Conservation (phyloP, 495 filamentous ascomycete species). For the Neurospora intermedia region DNA sequence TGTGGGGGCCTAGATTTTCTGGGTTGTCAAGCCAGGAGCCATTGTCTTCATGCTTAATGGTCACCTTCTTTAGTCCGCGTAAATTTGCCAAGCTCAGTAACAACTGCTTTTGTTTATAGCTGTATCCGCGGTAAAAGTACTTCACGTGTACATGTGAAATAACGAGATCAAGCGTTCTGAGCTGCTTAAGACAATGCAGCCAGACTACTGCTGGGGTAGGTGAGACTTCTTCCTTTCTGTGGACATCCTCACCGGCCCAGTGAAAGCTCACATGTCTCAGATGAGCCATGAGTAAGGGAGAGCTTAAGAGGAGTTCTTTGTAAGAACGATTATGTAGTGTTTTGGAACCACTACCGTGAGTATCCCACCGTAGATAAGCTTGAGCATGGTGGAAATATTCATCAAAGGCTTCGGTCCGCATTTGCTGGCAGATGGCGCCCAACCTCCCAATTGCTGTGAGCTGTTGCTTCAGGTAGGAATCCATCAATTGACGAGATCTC, state of each 20-base stretch:
- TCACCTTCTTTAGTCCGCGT: not conserved
- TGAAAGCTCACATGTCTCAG: not conserved
- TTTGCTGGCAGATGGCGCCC: not conserved
- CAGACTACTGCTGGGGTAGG: not conserved
- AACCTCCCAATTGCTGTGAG: not conserved
- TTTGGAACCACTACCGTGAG: not conserved
- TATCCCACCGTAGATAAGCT: not conserved
- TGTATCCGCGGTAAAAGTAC: no score
- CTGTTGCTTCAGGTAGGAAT: not conserved
- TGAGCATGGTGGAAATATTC: not conserved
- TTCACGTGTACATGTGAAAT: no score
- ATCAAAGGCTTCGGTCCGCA: not conserved
- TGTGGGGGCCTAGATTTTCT: no score
- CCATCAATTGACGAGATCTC: not conserved
- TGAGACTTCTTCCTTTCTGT: not conserved
- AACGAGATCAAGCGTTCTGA: not conserved
- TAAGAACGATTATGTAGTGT: accelerated
- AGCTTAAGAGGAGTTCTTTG: not conserved
- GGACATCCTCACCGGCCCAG: not conserved
- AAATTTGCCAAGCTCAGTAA: not conserved
- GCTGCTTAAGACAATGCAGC: not conserved
- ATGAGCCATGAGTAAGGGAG: not conserved
- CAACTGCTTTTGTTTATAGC: not conserved
- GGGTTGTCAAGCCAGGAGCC: no score
- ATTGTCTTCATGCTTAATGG: not conserved